A percentile compares a stretch with the other conserved stretches of the same genome.
Conservation (phyloP, 2,329 filamentous ascomycete species). For the Diaporthe destruens region DNA sequence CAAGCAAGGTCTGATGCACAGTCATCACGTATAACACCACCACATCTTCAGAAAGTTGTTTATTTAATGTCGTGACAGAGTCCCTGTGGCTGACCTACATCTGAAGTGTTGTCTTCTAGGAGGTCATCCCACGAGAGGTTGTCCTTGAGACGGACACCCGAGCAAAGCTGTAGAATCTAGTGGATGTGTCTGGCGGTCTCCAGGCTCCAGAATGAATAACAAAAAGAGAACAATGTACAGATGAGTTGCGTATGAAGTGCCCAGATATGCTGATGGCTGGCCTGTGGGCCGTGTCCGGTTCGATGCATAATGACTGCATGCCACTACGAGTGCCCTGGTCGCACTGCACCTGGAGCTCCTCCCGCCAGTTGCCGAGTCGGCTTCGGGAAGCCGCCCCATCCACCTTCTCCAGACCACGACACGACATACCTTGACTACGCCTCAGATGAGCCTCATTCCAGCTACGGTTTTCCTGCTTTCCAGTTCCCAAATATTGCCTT, state of each 20-base stretch:
- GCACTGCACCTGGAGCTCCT: conserved; percentile 11
- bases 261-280: not conserved
- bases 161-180: no score
- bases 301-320: not conserved
- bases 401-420: not conserved
- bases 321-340: not conserved
- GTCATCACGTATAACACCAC: no score
- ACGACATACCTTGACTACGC: conserved; percentile 16
- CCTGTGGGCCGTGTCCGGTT: not conserved
- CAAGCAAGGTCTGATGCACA: not conserved
- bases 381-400: conserved; percentile 16
- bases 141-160: no score
- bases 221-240: not conserved
- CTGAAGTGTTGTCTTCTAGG: not conserved
- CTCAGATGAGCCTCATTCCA: not conserved
- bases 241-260: not conserved
- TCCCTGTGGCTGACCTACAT: no score
- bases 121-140: no score
- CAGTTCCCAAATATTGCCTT: not conserved
- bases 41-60: no score
- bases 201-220: not conserved
- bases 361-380: conserved; percentile 17
- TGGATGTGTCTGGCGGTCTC: not conserved
- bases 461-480: not conserved
- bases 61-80: no score